Evolutionary conservation across 345 rosid species (phyloP).

Genomic region (Turritis glabra): DNA sequence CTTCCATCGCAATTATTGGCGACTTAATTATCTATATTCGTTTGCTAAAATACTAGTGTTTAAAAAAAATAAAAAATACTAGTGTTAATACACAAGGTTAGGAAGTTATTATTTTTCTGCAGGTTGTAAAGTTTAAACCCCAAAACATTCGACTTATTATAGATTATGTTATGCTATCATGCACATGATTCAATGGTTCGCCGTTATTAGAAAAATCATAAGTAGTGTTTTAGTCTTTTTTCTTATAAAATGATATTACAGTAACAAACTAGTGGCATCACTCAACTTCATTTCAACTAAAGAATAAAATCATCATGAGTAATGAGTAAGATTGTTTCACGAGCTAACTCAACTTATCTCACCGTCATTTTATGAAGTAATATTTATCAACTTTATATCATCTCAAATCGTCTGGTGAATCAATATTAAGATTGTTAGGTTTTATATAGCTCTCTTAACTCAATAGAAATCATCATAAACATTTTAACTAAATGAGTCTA

Average conservation of each 20-base stretch:
- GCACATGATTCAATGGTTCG: neutral
- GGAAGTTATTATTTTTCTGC: no score
- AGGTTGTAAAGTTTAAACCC: neutral
- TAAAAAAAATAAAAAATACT: no score
- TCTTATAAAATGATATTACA: no score
- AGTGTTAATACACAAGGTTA: no score
- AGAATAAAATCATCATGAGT: neutral
- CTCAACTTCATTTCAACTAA: neutral
- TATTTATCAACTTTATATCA: neutral
- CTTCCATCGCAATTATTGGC: constrained; percentile 32
- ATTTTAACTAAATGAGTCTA: no score
- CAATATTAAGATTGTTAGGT: no score
- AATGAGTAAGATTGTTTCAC: neutral
- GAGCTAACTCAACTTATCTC: neutral
- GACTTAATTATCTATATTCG: neutral
- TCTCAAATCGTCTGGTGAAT: neutral
- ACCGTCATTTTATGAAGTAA: no score
- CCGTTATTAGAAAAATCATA: neutral
- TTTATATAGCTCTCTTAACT: no score
- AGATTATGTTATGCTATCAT: neutral
- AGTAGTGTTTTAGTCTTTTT: no score
- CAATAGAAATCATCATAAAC: no score
- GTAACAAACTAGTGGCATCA: no score
- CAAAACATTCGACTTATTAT: neutral
- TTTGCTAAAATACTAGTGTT: neutral